Conservation (phyloP, 2,329 filamentous ascomycete genomes). For the Cytospora schulzeri region DNA sequence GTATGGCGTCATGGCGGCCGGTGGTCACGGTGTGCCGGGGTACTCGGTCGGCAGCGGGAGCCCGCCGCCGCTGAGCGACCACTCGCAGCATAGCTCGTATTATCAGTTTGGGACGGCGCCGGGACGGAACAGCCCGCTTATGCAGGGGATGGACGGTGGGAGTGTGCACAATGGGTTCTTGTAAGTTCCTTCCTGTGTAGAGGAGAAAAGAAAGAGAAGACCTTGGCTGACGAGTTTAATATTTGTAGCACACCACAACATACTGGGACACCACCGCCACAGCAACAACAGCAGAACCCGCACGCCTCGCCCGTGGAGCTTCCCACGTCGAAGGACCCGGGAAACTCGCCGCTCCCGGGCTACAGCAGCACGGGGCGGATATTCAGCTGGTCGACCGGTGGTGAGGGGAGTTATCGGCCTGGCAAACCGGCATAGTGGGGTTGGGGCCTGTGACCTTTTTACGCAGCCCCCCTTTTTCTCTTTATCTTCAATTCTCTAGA, state of each 20-base stretch:
- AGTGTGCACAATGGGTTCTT: slow-evolving; percentile 31
- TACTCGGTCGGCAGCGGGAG: slow-evolving; percentile 21
- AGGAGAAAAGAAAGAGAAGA: neutral
- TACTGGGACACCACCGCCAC: slow-evolving; percentile 7
- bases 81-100: slow-evolving; percentile 27
- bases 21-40: slow-evolving; percentile 20
- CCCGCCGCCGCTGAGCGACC: slow-evolving; percentile 30
- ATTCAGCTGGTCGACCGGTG: slow-evolving; percentile 37
- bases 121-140: slow-evolving; percentile 9
- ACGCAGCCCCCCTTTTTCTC: neutral
- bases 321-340: slow-evolving; percentile 36
- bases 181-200: slow-evolving; percentile 31
- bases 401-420: slow-evolving; percentile 25
- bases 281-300: slow-evolving; percentile 12
- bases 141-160: slow-evolving; percentile 11
- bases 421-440: slow-evolving; percentile 21
- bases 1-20: too few species aligned
- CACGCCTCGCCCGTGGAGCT: slow-evolving; percentile 39
- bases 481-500: neutral
- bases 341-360: slow-evolving; percentile 39
- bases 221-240: neutral
- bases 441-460: neutral
- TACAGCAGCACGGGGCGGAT: slow-evolving; percentile 33
- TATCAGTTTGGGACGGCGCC: slow-evolving; percentile 8
- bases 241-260: slow-evolving; percentile 23